phyloP scores from a whole-genome alignment of 148 eudicot genomes.

The Linanthus parryae region DNA sequence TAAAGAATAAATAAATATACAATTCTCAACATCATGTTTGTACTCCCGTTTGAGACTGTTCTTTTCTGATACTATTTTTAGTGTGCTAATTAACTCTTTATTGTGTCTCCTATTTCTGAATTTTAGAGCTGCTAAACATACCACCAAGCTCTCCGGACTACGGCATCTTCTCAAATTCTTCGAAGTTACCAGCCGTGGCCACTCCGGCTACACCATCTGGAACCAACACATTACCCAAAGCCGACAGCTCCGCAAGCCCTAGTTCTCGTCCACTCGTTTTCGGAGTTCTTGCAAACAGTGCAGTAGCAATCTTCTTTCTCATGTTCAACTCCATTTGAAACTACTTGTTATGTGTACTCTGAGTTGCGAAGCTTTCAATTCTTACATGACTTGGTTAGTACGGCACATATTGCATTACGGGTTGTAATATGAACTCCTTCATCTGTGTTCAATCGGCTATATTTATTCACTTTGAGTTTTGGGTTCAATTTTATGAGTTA shows the following conservation, averaged over 20 bases:
- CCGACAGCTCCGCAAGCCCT: neutral
- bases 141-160: constrained; percentile 38
- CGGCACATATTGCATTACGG: no score
- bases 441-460: no score
- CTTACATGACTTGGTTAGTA: no score
- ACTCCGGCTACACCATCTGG: neutral
- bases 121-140: constrained; percentile 29
- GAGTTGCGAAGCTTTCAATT: no score
- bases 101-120: neutral
- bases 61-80: neutral
- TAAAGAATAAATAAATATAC: no score
- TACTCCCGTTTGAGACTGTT: neutral
- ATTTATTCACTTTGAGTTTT: no score
- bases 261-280: neutral
- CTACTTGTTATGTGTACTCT: no score
- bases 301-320: neutral
- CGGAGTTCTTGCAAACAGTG: neutral
- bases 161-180: constrained; percentile 25
- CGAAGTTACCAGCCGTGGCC: neutral
- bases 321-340: no score
- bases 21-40: neutral
- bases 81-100: neutral
- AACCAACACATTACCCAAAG: neutral
- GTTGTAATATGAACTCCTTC: no score
- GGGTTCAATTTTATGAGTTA: no score